A percentile compares a stretch with the other conserved stretches of the same genome.
Conservation (phyloP, 2,329 filamentous ascomycete species). For the Orbilia quercus region DNA sequence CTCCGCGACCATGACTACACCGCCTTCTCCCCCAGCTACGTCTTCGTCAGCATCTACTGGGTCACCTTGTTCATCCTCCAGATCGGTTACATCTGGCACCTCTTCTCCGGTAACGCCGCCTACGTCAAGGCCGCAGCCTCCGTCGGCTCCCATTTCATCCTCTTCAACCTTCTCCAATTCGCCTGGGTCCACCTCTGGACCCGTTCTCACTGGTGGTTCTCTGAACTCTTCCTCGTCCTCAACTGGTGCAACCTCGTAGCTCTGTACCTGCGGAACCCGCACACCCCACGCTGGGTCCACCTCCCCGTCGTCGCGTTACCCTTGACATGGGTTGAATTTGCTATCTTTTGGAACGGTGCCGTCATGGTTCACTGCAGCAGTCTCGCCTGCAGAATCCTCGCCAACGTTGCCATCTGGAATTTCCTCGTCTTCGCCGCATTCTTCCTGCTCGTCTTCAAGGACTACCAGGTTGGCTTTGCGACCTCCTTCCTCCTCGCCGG, state of each 20-base stretch:
- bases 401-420: slow-evolving; percentile 89
- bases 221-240: slow-evolving; percentile 78
- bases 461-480: slow-evolving; percentile 65
- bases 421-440: slow-evolving; percentile 80
- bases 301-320: slow-evolving; percentile 79
- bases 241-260: slow-evolving; percentile 84
- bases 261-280: slow-evolving; percentile 82
- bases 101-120: slow-evolving; percentile 75
- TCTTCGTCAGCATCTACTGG: slow-evolving; percentile 79
- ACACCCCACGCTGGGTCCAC: slow-evolving; percentile 79
- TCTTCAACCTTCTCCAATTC: slow-evolving; percentile 81
- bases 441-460: slow-evolving; percentile 79
- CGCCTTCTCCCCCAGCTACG: slow-evolving; percentile 59
- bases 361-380: slow-evolving; percentile 78
- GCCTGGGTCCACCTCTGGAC: slow-evolving; percentile 86
- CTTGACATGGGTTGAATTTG: slow-evolving; percentile 85
- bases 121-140: slow-evolving; percentile 77
- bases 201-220: slow-evolving; percentile 77
- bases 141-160: slow-evolving; percentile 84
- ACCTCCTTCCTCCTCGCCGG: slow-evolving; percentile 61
- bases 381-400: slow-evolving; percentile 79
- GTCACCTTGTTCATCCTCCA: slow-evolving; percentile 76
- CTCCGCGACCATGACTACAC: slow-evolving; percentile 73
- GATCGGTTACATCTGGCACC: slow-evolving; percentile 77
- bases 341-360: slow-evolving; percentile 89